These are phyloP conservation scores for Boletus eberwhitei DNA, from an alignment of 768 basidiomycete species.

Conservation along the genomic window DNA sequence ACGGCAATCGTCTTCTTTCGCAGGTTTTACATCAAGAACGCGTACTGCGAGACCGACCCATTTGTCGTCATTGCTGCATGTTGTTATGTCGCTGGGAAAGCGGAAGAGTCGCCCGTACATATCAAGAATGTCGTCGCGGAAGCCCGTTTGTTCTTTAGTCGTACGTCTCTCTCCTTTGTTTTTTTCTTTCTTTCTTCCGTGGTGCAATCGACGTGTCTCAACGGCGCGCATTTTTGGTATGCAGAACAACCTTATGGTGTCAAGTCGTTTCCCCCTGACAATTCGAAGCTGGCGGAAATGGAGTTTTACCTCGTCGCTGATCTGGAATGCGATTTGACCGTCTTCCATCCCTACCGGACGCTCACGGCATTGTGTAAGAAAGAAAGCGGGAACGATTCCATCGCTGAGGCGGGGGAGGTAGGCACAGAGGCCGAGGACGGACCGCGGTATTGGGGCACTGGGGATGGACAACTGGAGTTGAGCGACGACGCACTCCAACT, in stretches of 20 bases:
- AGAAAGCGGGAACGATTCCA: constrained; percentile 38
- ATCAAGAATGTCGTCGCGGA: constrained; percentile 91
- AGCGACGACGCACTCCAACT: constrained; percentile 78
- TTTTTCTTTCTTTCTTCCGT: not conserved
- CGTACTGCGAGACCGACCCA: constrained; percentile 94
- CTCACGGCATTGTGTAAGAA: constrained; percentile 74
- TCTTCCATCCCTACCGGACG: constrained; percentile 95
- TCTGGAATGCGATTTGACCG: constrained; percentile 87
- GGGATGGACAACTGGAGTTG: constrained; percentile 74
- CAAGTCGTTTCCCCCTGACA: constrained; percentile 82
- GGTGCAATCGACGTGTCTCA: not conserved
- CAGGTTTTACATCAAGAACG: constrained; percentile 95
- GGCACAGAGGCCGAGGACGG: constrained; percentile 55
- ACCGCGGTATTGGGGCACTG: constrained; percentile 74
- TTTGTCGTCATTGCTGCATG: constrained; percentile 91
- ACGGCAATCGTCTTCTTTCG: constrained; percentile 95
- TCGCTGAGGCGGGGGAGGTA: constrained; percentile 54
- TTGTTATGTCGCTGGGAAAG: constrained; percentile 94
- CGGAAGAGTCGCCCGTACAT: constrained; percentile 92
- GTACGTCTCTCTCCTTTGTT: constrained; percentile 37
- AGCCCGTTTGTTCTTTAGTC: constrained; percentile 71
- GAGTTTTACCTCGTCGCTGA: constrained; percentile 98
- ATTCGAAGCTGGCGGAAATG: constrained; percentile 95
- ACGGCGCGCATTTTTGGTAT: not conserved
- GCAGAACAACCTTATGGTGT: constrained; percentile 65